Conservation (phyloP, 305 asterid genomes). For the Solanum hybrid region DNA sequence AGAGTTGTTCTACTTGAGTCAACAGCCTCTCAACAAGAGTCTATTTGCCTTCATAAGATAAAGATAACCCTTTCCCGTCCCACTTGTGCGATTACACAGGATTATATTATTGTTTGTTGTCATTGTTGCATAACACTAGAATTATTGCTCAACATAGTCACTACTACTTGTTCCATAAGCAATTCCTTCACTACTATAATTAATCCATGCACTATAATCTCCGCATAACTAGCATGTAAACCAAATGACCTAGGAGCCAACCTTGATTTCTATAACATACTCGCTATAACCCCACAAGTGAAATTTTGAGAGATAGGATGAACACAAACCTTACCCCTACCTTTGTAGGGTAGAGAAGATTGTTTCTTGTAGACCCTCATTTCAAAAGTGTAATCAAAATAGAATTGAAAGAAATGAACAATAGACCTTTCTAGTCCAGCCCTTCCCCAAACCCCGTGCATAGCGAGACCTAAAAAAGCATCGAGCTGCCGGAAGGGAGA, state of each 20-base stretch:
- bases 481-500: not conserved
- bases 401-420: not conserved
- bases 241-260: not conserved
- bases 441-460: not conserved
- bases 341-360: not conserved
- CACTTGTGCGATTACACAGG: not conserved
- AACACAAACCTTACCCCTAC: not conserved
- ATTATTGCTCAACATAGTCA: not conserved
- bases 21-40: not conserved
- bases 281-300: not conserved
- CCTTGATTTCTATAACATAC: not conserved
- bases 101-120: not conserved
- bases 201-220: not conserved
- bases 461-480: not conserved
- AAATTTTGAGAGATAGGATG: not conserved
- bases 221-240: not conserved
- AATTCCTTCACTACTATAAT: not conserved
- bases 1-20: not conserved
- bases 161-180: not conserved
- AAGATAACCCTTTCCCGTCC: not conserved
- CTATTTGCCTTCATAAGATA: not conserved
- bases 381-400: not conserved
- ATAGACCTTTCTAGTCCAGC: not conserved
- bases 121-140: not conserved
- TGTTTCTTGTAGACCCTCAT: not conserved